phyloP scores from a whole-genome alignment of 2,329 filamentous ascomycete species.

The Colletotrichum gloeosporioides region DNA sequence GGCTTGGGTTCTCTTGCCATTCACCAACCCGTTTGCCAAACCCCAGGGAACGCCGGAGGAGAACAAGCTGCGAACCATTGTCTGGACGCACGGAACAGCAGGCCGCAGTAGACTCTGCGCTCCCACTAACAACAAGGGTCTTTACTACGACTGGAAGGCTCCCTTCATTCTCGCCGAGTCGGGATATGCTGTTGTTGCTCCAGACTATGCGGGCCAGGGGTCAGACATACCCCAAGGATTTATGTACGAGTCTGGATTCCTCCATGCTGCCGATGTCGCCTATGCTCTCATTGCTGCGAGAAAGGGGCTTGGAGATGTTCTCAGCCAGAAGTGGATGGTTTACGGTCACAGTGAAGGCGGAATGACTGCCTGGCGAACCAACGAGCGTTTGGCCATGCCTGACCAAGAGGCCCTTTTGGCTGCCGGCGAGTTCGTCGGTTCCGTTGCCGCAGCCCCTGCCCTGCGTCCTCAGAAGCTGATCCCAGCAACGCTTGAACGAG shows the following conservation, averaged over 20 bases:
- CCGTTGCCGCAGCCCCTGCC: conserved; percentile 20
- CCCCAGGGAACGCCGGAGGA: not conserved
- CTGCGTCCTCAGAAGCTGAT: conserved; percentile 17
- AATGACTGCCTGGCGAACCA: conserved; percentile 30
- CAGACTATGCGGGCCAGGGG: conserved; percentile 19
- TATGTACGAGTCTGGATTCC: conserved; percentile 23
- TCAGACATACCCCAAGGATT: conserved; percentile 25
- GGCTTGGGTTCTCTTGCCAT: not conserved
- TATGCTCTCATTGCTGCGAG: conserved; percentile 24
- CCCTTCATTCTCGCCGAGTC: conserved; percentile 23
- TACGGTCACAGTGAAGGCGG: conserved; percentile 29
- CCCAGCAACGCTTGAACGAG: not conserved
- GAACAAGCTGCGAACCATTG: conserved; percentile 18
- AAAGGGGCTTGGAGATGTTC: conserved; percentile 14
- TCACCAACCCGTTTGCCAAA: not conserved
- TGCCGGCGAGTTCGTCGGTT: conserved; percentile 17
- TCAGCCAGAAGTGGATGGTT: conserved; percentile 28
- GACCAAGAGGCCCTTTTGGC: not conserved
- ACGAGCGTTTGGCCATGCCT: conserved; percentile 25
- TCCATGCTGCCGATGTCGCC: conserved; percentile 26
- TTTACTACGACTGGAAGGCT: conserved; percentile 28
- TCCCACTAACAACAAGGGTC: conserved; percentile 26
- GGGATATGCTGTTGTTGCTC: conserved; percentile 17
- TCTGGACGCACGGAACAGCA: conserved; percentile 31
- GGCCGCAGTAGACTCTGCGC: conserved; percentile 26